phyloP scores from a whole-genome alignment of 2,329 filamentous ascomycete genomes.

The Pseudocercospora musae region DNA sequence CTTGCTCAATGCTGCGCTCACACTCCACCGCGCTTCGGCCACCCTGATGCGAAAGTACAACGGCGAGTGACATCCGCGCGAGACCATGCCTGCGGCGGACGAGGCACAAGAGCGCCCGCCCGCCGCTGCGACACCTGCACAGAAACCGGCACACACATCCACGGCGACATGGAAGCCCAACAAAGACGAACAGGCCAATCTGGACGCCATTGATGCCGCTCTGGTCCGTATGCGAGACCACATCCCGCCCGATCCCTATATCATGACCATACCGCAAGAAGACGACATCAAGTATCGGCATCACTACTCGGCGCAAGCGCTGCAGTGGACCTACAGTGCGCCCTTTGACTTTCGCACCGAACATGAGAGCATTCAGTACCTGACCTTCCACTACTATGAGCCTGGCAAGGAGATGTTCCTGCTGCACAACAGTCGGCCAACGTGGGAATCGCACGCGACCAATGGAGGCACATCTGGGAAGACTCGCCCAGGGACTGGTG shows the following conservation, averaged over 20 bases:
- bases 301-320: constrained; percentile 39
- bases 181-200: constrained; percentile 33
- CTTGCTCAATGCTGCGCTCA: constrained; percentile 8
- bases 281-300: constrained; percentile 41
- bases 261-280: constrained; percentile 48
- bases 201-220: constrained; percentile 40
- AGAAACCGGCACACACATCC: background rate
- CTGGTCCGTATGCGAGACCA: constrained; percentile 44
- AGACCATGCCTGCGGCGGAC: constrained; percentile 18
- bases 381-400: constrained; percentile 60
- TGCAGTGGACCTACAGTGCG: constrained; percentile 44
- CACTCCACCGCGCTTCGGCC: constrained; percentile 4
- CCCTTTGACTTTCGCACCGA: constrained; percentile 54
- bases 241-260: constrained; percentile 46
- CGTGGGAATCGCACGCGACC: constrained; percentile 30
- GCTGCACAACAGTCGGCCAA: constrained; percentile 27
- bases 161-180: constrained; percentile 19
- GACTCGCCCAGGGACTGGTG: constrained; percentile 35
- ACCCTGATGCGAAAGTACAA: constrained; percentile 2
- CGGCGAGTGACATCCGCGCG: constrained; percentile 2
- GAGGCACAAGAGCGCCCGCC: constrained; percentile 14
- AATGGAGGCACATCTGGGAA: constrained; percentile 19
- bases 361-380: constrained; percentile 57
- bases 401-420: constrained; percentile 40
- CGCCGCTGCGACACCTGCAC: constrained; percentile 15